A percentile compares a stretch with the other conserved stretches of the same genome.
phyloP scores from a whole-genome alignment of 306 rosid species.

The Cicer judaicum region DNA sequence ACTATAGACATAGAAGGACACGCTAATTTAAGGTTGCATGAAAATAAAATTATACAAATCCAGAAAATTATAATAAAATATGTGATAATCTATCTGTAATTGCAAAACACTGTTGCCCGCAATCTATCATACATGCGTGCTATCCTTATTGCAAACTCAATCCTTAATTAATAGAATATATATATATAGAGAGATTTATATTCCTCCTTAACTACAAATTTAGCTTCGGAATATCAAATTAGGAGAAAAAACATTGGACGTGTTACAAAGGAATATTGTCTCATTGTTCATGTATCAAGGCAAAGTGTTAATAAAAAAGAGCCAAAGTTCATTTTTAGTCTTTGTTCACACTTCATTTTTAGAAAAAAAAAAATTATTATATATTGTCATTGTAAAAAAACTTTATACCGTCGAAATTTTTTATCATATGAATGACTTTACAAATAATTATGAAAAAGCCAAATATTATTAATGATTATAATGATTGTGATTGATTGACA shows the following conservation, averaged over 20 bases:
- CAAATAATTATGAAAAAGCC: too few relatives aligned
- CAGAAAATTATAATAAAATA: neutral
- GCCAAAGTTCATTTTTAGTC: neutral
- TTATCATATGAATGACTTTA: too few relatives aligned
- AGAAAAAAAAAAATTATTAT: too few relatives aligned
- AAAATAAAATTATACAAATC: neutral
- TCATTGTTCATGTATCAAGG: neutral
- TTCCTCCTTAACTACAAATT: neutral
- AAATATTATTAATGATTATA: too few relatives aligned
- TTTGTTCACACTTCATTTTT: neutral
- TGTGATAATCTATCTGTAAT: neutral
- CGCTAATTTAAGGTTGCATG: too few relatives aligned
- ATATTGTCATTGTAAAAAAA: too few relatives aligned
- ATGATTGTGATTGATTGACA: too few relatives aligned
- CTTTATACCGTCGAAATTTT: too few relatives aligned
- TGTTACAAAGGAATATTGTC: neutral
- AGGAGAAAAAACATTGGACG: neutral
- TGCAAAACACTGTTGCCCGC: slow-evolving; percentile 2
- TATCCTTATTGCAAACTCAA: neutral
- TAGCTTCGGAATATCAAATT: neutral
- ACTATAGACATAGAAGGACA: neutral
- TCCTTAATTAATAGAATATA: neutral
- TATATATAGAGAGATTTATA: neutral
- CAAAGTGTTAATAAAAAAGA: too few relatives aligned
- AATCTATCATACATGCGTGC: slow-evolving; percentile 3